Evolutionary conservation across 2,329 filamentous ascomycete species (phyloP).

Genomic region (Orbilia ellipsospora): DNA sequence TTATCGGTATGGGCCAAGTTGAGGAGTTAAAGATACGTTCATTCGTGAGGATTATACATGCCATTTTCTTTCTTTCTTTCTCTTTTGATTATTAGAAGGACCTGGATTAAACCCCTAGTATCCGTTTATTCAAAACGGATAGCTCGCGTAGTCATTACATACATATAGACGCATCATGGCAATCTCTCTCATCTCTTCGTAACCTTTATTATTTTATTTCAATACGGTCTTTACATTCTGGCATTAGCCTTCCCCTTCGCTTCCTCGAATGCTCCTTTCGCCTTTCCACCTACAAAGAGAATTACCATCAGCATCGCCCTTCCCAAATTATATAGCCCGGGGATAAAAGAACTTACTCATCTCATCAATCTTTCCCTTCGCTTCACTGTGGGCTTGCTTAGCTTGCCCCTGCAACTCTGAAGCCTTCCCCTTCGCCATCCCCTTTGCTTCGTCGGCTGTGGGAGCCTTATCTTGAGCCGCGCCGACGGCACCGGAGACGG

Average conservation of each 20-base stretch:
- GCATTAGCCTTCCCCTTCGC: conserved; percentile 27
- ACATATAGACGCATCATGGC: background rate
- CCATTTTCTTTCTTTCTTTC: conserved; percentile 4
- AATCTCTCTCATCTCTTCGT: background rate
- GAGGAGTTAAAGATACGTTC: too few species aligned
- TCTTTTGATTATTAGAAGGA: background rate
- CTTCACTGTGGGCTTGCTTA: conserved; percentile 13
- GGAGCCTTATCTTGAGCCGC: conserved; percentile 29
- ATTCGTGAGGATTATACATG: too few species aligned
- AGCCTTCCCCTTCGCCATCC: conserved; percentile 40
- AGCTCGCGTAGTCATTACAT: too few species aligned
- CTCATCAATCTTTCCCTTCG: conserved; percentile 37
- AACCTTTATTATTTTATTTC: background rate
- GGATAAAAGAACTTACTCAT: conserved; percentile 30
- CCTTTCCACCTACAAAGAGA: conserved; percentile 41
- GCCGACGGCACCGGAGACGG: conserved; percentile 29
- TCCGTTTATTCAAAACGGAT: too few species aligned
- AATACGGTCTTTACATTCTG: background rate
- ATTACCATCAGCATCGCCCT: conserved; percentile 30
- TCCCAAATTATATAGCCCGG: conserved; percentile 1
- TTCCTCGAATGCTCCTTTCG: conserved; percentile 43
- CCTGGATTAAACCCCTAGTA: background rate
- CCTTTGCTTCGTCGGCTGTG: conserved; percentile 37
- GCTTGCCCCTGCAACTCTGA: conserved; percentile 24
- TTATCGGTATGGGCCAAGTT: too few species aligned